These are phyloP conservation scores for Pythium coloratum DNA, from an alignment of 352 stramenopile genomes.

Conservation along the genomic window DNA sequence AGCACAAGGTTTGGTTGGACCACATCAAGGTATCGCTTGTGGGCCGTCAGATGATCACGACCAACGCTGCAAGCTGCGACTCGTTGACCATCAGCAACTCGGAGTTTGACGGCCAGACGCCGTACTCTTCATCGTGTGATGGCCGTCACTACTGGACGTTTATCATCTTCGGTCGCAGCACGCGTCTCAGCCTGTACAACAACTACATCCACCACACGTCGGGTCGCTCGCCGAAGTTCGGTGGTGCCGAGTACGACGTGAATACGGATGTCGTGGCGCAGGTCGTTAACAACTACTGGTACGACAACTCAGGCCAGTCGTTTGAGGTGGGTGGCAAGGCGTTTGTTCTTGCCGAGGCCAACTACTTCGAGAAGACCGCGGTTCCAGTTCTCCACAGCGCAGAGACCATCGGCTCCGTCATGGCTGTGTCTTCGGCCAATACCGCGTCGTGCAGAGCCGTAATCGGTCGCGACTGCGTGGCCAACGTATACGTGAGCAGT, in stretches of 20 bases:
- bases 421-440: slow-evolving; percentile 14
- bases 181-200: slow-evolving; percentile 29
- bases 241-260: slow-evolving; percentile 15
- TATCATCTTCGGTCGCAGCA: slow-evolving; percentile 34
- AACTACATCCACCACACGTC: slow-evolving; percentile 47
- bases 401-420: slow-evolving; percentile 13
- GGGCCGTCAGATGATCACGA: slow-evolving; percentile 43
- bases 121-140: slow-evolving; percentile 44
- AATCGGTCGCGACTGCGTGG: slow-evolving; percentile 31
- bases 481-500: too few species aligned
- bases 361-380: slow-evolving; percentile 44
- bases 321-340: slow-evolving; percentile 39
- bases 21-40: slow-evolving; percentile 44
- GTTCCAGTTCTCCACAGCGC: slow-evolving; percentile 17
- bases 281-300: slow-evolving; percentile 49
- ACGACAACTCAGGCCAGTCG: slow-evolving; percentile 38
- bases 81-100: slow-evolving; percentile 53
- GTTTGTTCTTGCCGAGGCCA: slow-evolving; percentile 41
- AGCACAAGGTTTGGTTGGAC: slow-evolving; percentile 44
- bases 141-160: slow-evolving; percentile 54
- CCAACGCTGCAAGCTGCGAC: slow-evolving; percentile 26
- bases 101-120: slow-evolving; percentile 50
- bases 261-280: slow-evolving; percentile 26
- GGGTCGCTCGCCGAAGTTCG: slow-evolving; percentile 35
- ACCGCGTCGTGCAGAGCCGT: slow-evolving; percentile 24